These are phyloP conservation scores for Anthracocystis walkeri DNA, from an alignment of 1,284 basidiomycete genomes.

Conservation along the genomic window DNA sequence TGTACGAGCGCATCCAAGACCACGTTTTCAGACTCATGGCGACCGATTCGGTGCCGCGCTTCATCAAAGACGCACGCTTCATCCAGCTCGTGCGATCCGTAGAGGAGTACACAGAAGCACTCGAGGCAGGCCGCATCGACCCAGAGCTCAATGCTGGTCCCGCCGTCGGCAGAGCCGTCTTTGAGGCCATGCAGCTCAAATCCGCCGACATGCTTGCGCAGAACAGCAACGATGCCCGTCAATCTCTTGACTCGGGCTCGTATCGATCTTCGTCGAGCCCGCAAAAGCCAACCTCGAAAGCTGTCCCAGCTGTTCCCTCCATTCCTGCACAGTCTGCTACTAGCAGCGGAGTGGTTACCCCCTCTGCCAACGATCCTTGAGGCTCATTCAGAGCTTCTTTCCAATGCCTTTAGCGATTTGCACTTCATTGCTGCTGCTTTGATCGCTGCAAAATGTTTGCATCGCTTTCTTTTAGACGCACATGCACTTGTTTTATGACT, in stretches of 20 bases:
- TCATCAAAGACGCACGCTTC: conserved; percentile 64
- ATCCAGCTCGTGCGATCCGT: conserved; percentile 61
- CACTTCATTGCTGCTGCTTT: neutral
- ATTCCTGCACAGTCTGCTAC: conserved; percentile 13
- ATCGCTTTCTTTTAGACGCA: neutral
- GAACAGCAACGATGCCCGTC: conserved; percentile 38
- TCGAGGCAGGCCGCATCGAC: conserved; percentile 60
- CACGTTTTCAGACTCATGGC: conserved; percentile 98
- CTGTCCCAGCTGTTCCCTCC: conserved; percentile 15
- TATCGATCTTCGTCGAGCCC: conserved; percentile 13
- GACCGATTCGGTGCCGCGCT: conserved; percentile 87
- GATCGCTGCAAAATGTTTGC: conserved; percentile 5
- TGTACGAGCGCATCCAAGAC: conserved; percentile 95
- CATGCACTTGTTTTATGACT: conserved; percentile 3
- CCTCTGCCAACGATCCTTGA: conserved; percentile 10
- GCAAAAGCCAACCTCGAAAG: conserved; percentile 10
- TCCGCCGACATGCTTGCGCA: conserved; percentile 40
- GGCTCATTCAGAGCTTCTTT: neutral
- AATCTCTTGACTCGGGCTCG: conserved; percentile 30
- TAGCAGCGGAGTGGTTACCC: conserved; percentile 13
- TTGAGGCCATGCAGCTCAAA: conserved; percentile 61
- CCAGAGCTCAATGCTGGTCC: conserved; percentile 55
- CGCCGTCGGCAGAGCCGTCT: conserved; percentile 53
- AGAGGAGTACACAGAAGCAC: conserved; percentile 65
- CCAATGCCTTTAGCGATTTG: neutral